Conservation (phyloP, 2,329 filamentous ascomycete species). For the Cordyceps militaris region DNA sequence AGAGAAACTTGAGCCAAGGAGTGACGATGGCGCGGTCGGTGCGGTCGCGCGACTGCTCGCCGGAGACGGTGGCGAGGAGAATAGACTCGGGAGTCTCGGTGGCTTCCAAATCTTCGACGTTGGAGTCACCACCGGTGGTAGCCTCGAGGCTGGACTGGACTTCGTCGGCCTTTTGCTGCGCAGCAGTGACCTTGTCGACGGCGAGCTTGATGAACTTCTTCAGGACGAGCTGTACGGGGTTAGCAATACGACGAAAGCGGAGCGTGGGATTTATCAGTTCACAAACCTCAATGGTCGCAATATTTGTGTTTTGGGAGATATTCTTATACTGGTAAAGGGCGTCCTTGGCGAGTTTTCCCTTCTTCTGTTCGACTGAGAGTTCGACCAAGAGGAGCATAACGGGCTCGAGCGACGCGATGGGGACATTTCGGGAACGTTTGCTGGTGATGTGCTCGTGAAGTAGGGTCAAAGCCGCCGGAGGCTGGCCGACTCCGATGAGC, state of each 20-base stretch:
- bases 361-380: slow-evolving; percentile 92
- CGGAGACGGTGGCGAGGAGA: slow-evolving; percentile 92
- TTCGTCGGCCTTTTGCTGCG: slow-evolving; percentile 92
- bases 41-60: slow-evolving; percentile 93
- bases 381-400: slow-evolving; percentile 98
- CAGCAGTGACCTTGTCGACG: slow-evolving; percentile 90
- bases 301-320: slow-evolving; percentile 97
- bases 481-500: slow-evolving; percentile 95
- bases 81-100: slow-evolving; percentile 98
- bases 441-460: slow-evolving; percentile 99
- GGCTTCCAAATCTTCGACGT: slow-evolving; percentile 91
- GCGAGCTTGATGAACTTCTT: slow-evolving; percentile 98
- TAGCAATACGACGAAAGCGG: slow-evolving; percentile 7
- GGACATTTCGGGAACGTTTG: slow-evolving; percentile 94
- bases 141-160: slow-evolving; percentile 83
- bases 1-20: slow-evolving; percentile 98
- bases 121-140: slow-evolving; percentile 48
- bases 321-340: slow-evolving; percentile 99
- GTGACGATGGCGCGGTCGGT: slow-evolving; percentile 98
- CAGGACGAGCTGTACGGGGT: slow-evolving; percentile 62
- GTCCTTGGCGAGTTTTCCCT: slow-evolving; percentile 97
- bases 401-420: slow-evolving; percentile 91
- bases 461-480: slow-evolving; percentile 82
- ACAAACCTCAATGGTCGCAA: slow-evolving; percentile 87
- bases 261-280: not conserved